Percentiles rank a stretch among this genome's conserved stretches.
phyloP scores from a whole-genome alignment of 1,139 yeast species.

The Blastobotrys niveus region DNA sequence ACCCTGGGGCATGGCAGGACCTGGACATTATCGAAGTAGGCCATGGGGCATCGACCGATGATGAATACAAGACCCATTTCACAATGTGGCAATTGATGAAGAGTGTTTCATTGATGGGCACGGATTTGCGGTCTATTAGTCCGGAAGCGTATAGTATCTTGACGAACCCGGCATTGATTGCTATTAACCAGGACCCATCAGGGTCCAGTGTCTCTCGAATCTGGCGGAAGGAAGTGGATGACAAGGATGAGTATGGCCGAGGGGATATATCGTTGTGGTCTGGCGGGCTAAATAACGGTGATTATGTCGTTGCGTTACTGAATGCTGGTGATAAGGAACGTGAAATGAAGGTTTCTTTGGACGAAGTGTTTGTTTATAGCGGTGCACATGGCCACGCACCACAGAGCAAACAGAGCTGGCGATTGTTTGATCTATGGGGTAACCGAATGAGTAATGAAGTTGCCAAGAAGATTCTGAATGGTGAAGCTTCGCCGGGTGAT shows the following conservation, averaged over 20 bases:
- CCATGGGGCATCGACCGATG: conserved; percentile 30
- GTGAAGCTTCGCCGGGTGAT: background rate
- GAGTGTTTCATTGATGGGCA: conserved; percentile 32
- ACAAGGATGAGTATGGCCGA: conserved; percentile 17
- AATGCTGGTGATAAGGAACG: conserved; percentile 24
- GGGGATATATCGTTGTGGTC: conserved; percentile 25
- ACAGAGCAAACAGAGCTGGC: conserved; percentile 20
- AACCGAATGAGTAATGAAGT: conserved; percentile 14
- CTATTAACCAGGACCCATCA: conserved; percentile 29
- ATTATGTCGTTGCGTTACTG: conserved; percentile 26
- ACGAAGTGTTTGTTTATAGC: conserved; percentile 25
- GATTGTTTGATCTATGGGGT: conserved; percentile 24
- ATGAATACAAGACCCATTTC: conserved; percentile 18
- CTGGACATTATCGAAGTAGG: conserved; percentile 33
- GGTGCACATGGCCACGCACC: conserved; percentile 17
- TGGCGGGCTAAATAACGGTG: conserved; percentile 22
- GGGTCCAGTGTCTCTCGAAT: conserved; percentile 24
- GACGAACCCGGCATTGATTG: conserved; percentile 27
- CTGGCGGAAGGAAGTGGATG: conserved; percentile 21
- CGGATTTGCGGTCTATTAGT: conserved; percentile 26
- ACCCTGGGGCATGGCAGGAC: conserved; percentile 32
- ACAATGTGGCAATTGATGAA: conserved; percentile 33
- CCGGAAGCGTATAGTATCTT: conserved; percentile 24
- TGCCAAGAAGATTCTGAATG: conserved; percentile 15
- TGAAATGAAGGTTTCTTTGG: conserved; percentile 20